Evolutionary conservation across 768 basidiomycete species (phyloP).

Genomic region (Boletus rubescentipes): DNA sequence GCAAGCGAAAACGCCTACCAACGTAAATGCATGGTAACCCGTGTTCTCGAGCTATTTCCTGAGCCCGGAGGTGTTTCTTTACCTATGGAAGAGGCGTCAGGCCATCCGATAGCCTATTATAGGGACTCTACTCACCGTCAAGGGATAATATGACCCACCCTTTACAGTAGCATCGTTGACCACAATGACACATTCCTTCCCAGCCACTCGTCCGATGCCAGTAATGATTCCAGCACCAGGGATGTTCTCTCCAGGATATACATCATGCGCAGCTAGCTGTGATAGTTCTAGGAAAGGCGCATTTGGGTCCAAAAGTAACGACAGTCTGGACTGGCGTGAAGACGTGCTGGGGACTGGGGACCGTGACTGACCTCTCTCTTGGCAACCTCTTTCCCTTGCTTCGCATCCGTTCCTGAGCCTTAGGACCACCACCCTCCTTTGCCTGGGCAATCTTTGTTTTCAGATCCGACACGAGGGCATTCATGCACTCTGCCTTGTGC

Average conservation of each 20-base stretch:
- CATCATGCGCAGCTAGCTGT: constrained; percentile 80
- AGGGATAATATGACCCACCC: constrained; percentile 88
- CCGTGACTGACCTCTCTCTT: constrained; percentile 63
- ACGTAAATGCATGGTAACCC: constrained; percentile 89
- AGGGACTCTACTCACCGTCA: constrained; percentile 53
- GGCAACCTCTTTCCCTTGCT: constrained; percentile 81
- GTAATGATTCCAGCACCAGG: constrained; percentile 92
- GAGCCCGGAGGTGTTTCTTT: constrained; percentile 94
- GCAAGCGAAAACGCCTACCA: constrained; percentile 48
- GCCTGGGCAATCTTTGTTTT: constrained; percentile 57
- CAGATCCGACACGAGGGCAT: constrained; percentile 61
- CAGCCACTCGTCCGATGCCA: constrained; percentile 76
- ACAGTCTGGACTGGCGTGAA: constrained; percentile 47
- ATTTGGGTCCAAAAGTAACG: constrained; percentile 75
- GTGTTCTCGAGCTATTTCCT: constrained; percentile 92
- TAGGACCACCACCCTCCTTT: constrained; percentile 71
- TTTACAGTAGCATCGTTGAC: constrained; percentile 96
- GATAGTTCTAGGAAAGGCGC: constrained; percentile 91
- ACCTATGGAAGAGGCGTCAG: constrained; percentile 45
- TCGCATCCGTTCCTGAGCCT: constrained; percentile 72
- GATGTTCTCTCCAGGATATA: constrained; percentile 72
- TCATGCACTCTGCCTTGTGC: constrained; percentile 67
- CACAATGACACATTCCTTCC: constrained; percentile 82
- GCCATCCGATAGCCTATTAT: not conserved
- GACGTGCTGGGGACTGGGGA: not conserved